Evolutionary conservation across 352 stramenopile genomes (phyloP), one percentile per base, ranked within the genome.

Genomic region (Globisporangium solare): DNA sequence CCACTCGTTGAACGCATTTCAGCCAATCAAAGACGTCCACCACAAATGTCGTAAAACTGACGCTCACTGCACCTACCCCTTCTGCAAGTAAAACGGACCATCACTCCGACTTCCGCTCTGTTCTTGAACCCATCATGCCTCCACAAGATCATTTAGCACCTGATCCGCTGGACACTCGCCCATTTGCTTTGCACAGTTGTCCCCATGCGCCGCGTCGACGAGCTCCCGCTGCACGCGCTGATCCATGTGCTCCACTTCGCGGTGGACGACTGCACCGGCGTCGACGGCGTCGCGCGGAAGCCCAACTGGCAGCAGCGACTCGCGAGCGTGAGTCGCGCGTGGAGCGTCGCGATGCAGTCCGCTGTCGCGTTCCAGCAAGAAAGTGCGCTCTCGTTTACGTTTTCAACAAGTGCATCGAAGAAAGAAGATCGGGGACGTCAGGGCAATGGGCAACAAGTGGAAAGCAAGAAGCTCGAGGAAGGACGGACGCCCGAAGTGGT

Each of bases 151-250:
- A 51, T 51, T 51, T 51, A 32, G 6, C 27, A 35, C 27, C 10
- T 10, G 5, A n/a, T n/a, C n/a, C n/a, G n/a, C n/a, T n/a, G n/a
- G n/a, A n/a, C n/a, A n/a, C n/a, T n/a, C n/a, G n/a, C n/a, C n/a
- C n/a, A n/a, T n/a, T n/a, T n/a, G n/a, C n/a, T n/a, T n/a, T n/a
- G n/a, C n/a, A n/a, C n/a, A n/a, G n/a, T 27, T 27, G 24, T 5
- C 27, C 10, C 7, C 27, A 32, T 24, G 12, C 18, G 27, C 15
- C 18, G 40, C 2, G 39, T 62, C 39, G 56, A 62, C 22, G 56
- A 54, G 20, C 48, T 62, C 18, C 56, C 48, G 17, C 56, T 62
- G 39, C 39, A 49, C 17, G 56, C 31, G 39, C 47, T 62, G 47
- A 24, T 54, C 24, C 47, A 56, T 2, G 17, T 62, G 39, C 49